Base-by-base conservation (phyloP, 352 stramenopile genomes). In the Phytophthora pinifolia region DNA sequence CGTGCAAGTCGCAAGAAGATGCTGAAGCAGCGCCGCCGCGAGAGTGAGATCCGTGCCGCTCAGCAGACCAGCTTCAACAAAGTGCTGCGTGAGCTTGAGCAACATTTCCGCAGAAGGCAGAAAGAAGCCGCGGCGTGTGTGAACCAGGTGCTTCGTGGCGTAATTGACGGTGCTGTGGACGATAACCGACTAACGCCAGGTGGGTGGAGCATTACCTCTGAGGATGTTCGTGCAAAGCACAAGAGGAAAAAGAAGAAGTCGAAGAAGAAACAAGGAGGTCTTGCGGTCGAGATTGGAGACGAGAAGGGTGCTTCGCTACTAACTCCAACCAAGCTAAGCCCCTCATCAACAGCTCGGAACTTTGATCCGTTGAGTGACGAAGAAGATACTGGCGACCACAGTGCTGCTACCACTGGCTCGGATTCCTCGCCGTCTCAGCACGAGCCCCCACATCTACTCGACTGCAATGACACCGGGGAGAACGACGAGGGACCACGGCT, bases 1-100 rank as follows among this genome's bases (percentile, higher is more conserved):
- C 70, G 80, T 54, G 77, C 82, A 32, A 79, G 74, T 22, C 65
- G 79, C 14, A 89, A 92, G 46, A 88, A 86, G 38, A 63, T 81
- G 39, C 59, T 82, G 8, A 90, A 90, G 58, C 74, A 84, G 46
- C 62, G 72, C 20, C 83, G 81, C 4, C 70, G 69, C 1, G 74
- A 83, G 1, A 51, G 46, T 7, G 67, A 82, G 60, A 54, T 54
- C 5, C 67, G 65, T 3, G 31, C 44, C 18, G 33, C 51, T 6
- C 81, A 90, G 31, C 67, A 76, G 30, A 43, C 27, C 9, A 60
- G 67, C n/a, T 68, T 89, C 10, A 66, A 61, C 6, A 46, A 32
- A 14, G 70, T 80, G 3, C 61, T 89, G 9, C 65, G 38, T 7
- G 79, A 92, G 14, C 56, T 91, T 8, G 47, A 49, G 3, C 50